A percentile compares a stretch with the other conserved stretches of the same genome.
Conservation (phyloP, 192 early-diverging fungal genomes). For the Backusella liffmaniae region DNA sequence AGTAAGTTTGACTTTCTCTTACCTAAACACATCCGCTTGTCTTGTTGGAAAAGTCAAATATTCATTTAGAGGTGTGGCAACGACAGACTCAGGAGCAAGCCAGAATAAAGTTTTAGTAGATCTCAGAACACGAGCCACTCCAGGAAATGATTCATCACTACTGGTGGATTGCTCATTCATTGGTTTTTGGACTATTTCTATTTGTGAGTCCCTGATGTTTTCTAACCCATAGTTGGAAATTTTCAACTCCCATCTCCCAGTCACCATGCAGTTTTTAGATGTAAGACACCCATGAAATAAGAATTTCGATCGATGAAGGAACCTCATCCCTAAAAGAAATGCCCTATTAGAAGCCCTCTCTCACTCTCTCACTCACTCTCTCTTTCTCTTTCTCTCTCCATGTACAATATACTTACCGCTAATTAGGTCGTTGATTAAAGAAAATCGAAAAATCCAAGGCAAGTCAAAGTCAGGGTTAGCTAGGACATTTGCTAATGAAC, state of each 20-base stretch:
- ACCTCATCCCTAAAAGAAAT: conserved; percentile 36
- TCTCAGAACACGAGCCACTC: not conserved
- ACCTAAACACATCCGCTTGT: conserved; percentile 40
- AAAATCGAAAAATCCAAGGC: conserved; percentile 47
- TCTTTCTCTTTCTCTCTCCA: too few relatives aligned
- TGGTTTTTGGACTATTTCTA: not conserved
- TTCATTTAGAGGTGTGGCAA: conserved; percentile 13
- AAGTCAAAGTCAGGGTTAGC: conserved; percentile 43
- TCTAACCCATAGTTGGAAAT: conserved; percentile 43
- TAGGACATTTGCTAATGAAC: conserved; percentile 35
- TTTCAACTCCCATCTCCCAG: conserved; percentile 45
- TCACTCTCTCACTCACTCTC: too few relatives aligned
- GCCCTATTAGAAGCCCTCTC: not conserved
- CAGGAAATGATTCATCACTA: not conserved
- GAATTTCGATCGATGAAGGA: conserved; percentile 47
- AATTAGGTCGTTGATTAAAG: conserved; percentile 44
- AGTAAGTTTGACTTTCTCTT: not conserved
- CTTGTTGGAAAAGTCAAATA: conserved; percentile 33
- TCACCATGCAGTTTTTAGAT: conserved; percentile 40
- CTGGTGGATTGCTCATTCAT: not conserved
- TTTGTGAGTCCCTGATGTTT: conserved; percentile 32
- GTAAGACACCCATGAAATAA: conserved; percentile 41
- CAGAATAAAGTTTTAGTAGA: conserved; percentile 31
- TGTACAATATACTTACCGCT: not conserved
- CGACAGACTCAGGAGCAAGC: conserved; percentile 37